phyloP scores from a whole-genome alignment of 768 basidiomycete species.

The Mycena chlorophos region DNA sequence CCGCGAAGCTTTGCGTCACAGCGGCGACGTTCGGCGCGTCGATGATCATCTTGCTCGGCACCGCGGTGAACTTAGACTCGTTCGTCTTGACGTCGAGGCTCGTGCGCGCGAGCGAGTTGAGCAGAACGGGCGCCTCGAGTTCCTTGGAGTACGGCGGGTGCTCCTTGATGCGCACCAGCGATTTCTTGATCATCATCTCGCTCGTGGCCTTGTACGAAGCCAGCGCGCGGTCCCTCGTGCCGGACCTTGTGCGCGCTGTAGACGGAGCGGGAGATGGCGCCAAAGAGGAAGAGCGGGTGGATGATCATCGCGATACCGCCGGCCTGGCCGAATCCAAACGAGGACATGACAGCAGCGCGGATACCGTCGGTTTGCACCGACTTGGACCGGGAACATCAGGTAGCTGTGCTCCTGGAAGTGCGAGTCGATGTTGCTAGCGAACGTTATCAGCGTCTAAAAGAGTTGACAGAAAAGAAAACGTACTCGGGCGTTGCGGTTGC shows the following conservation, averaged over 20 bases:
- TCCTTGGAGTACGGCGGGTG: constrained; percentile 85
- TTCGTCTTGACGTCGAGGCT: constrained; percentile 79
- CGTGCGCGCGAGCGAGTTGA: constrained; percentile 88
- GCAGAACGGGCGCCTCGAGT: constrained; percentile 79
- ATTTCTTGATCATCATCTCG: constrained; percentile 93
- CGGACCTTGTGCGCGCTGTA: constrained; percentile 77
- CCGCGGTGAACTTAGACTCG: constrained; percentile 76
- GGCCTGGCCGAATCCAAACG: constrained; percentile 98
- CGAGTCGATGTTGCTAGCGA: constrained; percentile 83
- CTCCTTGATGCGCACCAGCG: constrained; percentile 93
- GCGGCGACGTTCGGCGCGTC: constrained; percentile 70
- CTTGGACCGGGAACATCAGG: constrained; percentile 97
- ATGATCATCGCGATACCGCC: constrained; percentile 88
- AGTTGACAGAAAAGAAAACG: constrained; percentile 38
- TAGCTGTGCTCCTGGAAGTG: constrained; percentile 86
- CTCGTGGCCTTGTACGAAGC: constrained; percentile 89
- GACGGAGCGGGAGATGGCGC: constrained; percentile 71
- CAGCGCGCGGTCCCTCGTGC: constrained; percentile 63
- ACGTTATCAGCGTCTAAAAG: not conserved
- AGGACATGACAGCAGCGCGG: constrained; percentile 86
- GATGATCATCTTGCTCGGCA: constrained; percentile 50
- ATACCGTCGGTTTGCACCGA: constrained; percentile 94
- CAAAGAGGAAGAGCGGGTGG: constrained; percentile 90
- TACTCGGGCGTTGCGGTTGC: constrained; percentile 96
- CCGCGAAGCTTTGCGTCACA: constrained; percentile 54